Evolutionary conservation across 2,329 filamentous ascomycete genomes (phyloP), one percentile per base, ranked within the genome.

Genomic region (Tolypocladium tundrense): DNA sequence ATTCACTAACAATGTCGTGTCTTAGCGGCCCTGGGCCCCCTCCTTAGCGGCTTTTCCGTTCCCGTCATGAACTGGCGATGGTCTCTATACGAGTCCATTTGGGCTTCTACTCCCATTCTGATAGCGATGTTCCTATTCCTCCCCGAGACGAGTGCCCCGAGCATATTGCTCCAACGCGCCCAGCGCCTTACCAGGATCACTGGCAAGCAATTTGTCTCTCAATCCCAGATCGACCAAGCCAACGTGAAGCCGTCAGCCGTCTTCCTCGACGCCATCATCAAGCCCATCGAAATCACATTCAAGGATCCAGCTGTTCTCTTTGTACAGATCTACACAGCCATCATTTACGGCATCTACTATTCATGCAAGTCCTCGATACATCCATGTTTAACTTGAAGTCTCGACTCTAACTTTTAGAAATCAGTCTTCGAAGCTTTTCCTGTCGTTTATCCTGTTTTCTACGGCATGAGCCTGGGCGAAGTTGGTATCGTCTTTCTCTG

Each of bases 51-150:
- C 6, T 88, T 83, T 67, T 75, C 80, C 5, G 83, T 86, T 7
- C 75, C 77, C 2, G 78, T 74, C 4, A 76, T 82, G 68, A 72
- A 71, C 56, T 88, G 84, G 84, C 75, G 83, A 19, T 88, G 84
- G 84, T 81, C 81, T 0, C 72, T 84, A 9, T 85, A 81, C 75
- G 82, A 86, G 65, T 81, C 86, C 57, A 73, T 88, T 57, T 87
- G 83, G 83, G 75, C 81, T n/a, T 75, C 82, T 0, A 77, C 74
- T 0, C 84, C 84, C 0, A 67, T 86, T 45, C 79, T 87, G 62
- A 61, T 87, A n/a, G 57, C 79, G 55, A 81, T 88, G 78, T 78
- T 86, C 64, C 65, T 85, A 60, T 76, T 82, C 60, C 77, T 88
- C 31, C 86, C 86, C 0, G 86, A 88, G 72, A 88, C 86, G 0